These are phyloP conservation scores for Rasamsonia emersonii DNA, from an alignment of 2,329 filamentous ascomycete species.

Conservation along the genomic window DNA sequence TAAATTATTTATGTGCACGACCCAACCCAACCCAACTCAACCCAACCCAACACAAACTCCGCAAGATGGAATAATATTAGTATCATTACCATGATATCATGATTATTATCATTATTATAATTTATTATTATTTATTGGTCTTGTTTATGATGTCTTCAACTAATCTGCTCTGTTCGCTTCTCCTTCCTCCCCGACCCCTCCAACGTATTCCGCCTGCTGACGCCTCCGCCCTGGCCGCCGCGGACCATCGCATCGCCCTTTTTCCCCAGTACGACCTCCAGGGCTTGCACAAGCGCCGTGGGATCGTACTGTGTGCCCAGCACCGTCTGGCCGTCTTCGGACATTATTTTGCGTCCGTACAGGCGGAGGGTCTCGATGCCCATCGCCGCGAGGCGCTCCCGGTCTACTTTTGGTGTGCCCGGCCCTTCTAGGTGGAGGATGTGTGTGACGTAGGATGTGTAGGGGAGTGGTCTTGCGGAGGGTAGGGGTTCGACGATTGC, in stretches of 20 bases:
- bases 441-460: conserved; percentile 68
- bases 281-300: conserved; percentile 61
- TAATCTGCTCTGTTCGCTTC: conserved; percentile 6
- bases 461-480: conserved; percentile 36
- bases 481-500: conserved; percentile 6
- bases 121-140: neutral
- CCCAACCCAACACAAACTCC: no score
- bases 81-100: no score
- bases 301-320: conserved; percentile 63
- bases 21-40: no score
- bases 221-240: conserved; percentile 29
- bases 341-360: conserved; percentile 56
- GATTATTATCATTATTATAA: conserved; percentile 3
- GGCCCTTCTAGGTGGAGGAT: conserved; percentile 69
- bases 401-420: conserved; percentile 62
- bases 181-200: conserved; percentile 23
- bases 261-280: conserved; percentile 68
- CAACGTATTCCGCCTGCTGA: conserved; percentile 53
- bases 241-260: conserved; percentile 44
- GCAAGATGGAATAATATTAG: no score
- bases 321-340: conserved; percentile 39
- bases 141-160: conserved; percentile 4
- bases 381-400: conserved; percentile 50
- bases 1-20: no score
- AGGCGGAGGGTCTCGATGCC: conserved; percentile 72